Base-by-base conservation (phyloP, 371 early-diverging fungal species). In the Rhizopus arrhizus region DNA sequence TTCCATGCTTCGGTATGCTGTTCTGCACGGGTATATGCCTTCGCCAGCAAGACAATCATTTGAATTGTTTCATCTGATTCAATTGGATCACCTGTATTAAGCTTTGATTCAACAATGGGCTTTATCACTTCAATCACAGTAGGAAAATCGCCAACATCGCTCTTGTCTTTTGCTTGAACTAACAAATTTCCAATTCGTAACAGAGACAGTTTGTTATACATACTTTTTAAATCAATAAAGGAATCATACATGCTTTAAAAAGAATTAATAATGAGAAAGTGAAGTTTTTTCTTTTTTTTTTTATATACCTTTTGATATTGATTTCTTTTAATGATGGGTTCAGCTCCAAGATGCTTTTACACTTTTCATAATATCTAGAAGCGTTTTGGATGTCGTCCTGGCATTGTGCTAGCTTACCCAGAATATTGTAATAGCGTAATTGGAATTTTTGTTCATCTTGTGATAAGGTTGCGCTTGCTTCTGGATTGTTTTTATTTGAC, bases 391-490 rank as follows among this genome's bases (percentile, higher is more conserved):
- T 78, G 15, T 80, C 65, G n/a, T 79, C 77, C 5, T 66, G 56
- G 40, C 78, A 83, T 50, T 82, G 82, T 3, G 75, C 78, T 34
- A 75, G 29, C 22, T 80, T 75, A 16, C 83, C 86, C 35, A 69
- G 60, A 5, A 81, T 40, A 56, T 68, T 70, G 34, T 66, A 75
- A 48, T 69, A 77, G 3, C 80, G 66, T 8, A 75, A 35, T 16
- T 66, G 38, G 2, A 65, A 15, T 9, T 12, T 51, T 22, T 38
- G n/a, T 5, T 53, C 16, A 13, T 53, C 53, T 5, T 52, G 16
- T 16, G 47, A 28, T 22, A 40, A n/a, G 5, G 31, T 13, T 3
- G 10, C 3, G 5, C n/a, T 29, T 38, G 11, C 34, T 15, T 55
- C 43, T 1, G 48, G 31, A 28, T 5, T 34, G 10, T 43, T n/a